Conservation (phyloP, 108 stramenopile species). For the Nitzschia palea region DNA sequence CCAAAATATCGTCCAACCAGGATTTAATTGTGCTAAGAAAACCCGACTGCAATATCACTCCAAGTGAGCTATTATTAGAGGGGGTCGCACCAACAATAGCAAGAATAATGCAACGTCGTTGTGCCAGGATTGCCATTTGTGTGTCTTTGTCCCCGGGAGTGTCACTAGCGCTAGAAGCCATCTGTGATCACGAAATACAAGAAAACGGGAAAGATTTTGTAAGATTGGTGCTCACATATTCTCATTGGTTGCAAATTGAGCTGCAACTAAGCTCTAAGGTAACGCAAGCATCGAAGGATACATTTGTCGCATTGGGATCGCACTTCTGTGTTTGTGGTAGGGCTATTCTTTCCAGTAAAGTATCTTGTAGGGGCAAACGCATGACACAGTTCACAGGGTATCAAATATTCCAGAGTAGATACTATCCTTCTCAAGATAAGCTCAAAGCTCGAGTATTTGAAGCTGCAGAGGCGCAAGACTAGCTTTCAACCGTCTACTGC, state of each 20-base stretch:
- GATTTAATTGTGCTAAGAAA: slow-evolving; percentile 58
- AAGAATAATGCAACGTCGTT: slow-evolving; percentile 62
- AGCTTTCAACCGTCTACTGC: slow-evolving; percentile 21
- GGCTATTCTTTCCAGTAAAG: too few relatives aligned
- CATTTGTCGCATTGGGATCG: too few relatives aligned
- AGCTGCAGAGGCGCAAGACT: neutral
- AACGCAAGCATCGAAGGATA: too few relatives aligned
- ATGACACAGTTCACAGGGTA: too few relatives aligned
- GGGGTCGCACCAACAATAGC: slow-evolving; percentile 56
- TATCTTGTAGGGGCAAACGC: too few relatives aligned
- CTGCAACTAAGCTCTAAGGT: neutral
- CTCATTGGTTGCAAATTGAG: neutral
- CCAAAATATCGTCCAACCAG: slow-evolving; percentile 84
- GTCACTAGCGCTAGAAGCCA: slow-evolving; percentile 23
- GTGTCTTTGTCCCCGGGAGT: slow-evolving; percentile 17
- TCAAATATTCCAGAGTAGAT: too few relatives aligned
- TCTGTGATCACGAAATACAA: slow-evolving; percentile 31
- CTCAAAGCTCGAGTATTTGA: too few relatives aligned
- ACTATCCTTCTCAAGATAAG: too few relatives aligned
- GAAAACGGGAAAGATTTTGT: neutral
- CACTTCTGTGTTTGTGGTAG: too few relatives aligned
- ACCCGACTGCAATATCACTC: slow-evolving; percentile 53
- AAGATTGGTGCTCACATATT: neutral
- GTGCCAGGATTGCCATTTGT: slow-evolving; percentile 41
- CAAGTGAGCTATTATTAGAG: slow-evolving; percentile 45